Evolutionary conservation across 257 asterid genomes (phyloP).

Genomic region (Fraxinus quadrangulata): DNA sequence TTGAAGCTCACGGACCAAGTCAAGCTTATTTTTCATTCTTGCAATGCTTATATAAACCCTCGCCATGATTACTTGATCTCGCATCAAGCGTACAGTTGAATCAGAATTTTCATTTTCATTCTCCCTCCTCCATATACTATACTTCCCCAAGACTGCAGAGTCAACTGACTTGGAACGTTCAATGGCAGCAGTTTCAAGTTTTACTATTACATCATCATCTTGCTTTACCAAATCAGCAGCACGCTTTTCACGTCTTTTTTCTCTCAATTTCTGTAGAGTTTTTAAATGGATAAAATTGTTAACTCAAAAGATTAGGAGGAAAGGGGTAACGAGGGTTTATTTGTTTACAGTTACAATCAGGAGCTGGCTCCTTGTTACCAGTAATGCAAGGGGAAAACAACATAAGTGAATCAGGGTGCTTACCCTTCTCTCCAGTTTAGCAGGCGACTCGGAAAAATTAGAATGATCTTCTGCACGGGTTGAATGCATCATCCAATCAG

Average conservation of each 20-base stretch:
- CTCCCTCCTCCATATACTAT: conserved; percentile 96
- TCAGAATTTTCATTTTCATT: conserved; percentile 89
- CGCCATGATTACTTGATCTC: conserved; percentile 96
- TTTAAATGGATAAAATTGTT: conserved; percentile 22
- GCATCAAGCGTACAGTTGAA: conserved; percentile 84
- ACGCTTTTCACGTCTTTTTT: conserved; percentile 75
- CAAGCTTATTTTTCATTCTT: conserved; percentile 69
- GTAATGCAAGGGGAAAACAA: background rate
- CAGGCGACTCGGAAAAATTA: conserved; percentile 54
- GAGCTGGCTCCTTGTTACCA: conserved; percentile 10
- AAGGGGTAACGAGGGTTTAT: background rate
- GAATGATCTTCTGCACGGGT: conserved; percentile 58
- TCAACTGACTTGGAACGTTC: conserved; percentile 95
- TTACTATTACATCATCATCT: conserved; percentile 77
- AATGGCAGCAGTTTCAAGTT: conserved; percentile 94
- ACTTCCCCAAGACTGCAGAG: conserved; percentile 91
- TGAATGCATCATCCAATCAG: conserved; percentile 23
- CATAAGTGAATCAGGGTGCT: conserved; percentile 27
- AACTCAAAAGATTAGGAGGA: conserved; percentile 11
- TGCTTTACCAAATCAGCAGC: conserved; percentile 85
- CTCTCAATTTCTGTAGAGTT: conserved; percentile 80
- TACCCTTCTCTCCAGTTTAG: conserved; percentile 74
- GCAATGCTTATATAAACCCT: conserved; percentile 90
- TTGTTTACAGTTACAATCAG: conserved; percentile 4
- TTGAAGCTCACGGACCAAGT: conserved; percentile 76